These are phyloP conservation scores for Elongisporangium senticosum DNA, from an alignment of 352 stramenopile species.

Conservation along the genomic window DNA sequence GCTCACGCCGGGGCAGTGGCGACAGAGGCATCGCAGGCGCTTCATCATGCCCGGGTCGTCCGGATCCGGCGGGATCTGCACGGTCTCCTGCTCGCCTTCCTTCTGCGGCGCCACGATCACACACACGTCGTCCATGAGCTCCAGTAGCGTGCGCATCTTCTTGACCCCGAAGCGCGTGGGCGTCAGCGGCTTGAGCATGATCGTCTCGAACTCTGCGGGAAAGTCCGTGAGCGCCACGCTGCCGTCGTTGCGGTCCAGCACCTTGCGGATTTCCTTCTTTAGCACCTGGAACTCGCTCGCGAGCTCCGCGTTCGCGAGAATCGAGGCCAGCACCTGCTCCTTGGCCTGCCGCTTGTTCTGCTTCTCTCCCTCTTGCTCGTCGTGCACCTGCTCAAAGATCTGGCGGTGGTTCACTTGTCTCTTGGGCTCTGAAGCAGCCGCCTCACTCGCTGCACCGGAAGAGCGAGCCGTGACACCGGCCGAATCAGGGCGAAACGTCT, in stretches of 20 bases:
- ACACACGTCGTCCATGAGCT: slow-evolving; percentile 52
- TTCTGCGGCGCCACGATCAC: slow-evolving; percentile 34
- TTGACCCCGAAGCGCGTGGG: slow-evolving; percentile 59
- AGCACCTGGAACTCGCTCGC: slow-evolving; percentile 48
- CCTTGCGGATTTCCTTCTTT: slow-evolving; percentile 70
- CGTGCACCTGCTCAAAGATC: slow-evolving; percentile 36
- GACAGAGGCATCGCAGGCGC: slow-evolving; percentile 46
- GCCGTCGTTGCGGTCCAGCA: slow-evolving; percentile 52
- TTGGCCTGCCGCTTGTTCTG: slow-evolving; percentile 25
- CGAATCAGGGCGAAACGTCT: slow-evolving; percentile 24
- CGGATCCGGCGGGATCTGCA: slow-evolving; percentile 44
- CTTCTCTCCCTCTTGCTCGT: slow-evolving; percentile 6
- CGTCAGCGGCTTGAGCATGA: slow-evolving; percentile 68
- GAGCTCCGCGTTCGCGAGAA: slow-evolving; percentile 38
- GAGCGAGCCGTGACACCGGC: slow-evolving; percentile 12
- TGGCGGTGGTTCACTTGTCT: slow-evolving; percentile 22
- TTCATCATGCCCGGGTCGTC: slow-evolving; percentile 12
- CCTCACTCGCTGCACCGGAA: slow-evolving; percentile 1
- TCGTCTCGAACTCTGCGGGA: slow-evolving; percentile 36
- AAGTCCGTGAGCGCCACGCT: slow-evolving; percentile 50
- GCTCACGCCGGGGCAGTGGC: slow-evolving; percentile 56
- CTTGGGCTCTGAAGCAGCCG: slow-evolving; percentile 8
- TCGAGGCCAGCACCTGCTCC: slow-evolving; percentile 38
- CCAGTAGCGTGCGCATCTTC: slow-evolving; percentile 64
- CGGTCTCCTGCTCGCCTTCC: slow-evolving; percentile 53